Percentiles rank a stretch among this genome's conserved stretches.
These are phyloP conservation scores for Kuraishia piskuri DNA, from an alignment of 805 yeast genomes.

Conservation along the genomic window DNA sequence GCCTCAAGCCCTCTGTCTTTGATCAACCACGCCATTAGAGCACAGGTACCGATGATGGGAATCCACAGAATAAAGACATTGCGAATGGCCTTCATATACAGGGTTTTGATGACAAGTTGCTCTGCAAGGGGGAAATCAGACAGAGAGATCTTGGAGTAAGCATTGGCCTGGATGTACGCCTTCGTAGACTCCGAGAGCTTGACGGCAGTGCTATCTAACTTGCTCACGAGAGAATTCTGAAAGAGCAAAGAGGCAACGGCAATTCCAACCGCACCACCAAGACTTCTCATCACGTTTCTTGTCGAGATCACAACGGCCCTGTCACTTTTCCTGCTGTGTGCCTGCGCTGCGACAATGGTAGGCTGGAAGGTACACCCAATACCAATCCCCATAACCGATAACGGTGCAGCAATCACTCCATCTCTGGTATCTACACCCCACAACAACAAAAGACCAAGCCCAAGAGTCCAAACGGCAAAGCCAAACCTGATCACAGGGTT, in stretches of 20 bases:
- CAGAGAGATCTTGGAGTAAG: conserved; percentile 22
- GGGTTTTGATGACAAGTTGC: conserved; percentile 12
- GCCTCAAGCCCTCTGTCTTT: conserved; percentile 30
- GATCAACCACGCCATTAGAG: conserved; percentile 22
- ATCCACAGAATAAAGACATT: conserved; percentile 25
- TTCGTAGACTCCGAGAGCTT: conserved; percentile 7
- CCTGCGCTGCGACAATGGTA: conserved; percentile 46
- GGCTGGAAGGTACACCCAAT: conserved; percentile 47
- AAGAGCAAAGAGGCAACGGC: conserved; percentile 29
- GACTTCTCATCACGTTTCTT: conserved; percentile 45
- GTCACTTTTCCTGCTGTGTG: conserved; percentile 40
- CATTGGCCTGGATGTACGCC: conserved; percentile 16
- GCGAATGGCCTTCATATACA: conserved; percentile 22
- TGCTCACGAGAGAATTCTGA: conserved; percentile 16
- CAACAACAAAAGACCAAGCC: conserved; percentile 28
- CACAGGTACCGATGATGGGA: conserved; percentile 27
- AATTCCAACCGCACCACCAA: conserved; percentile 57
- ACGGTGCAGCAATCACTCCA: conserved; percentile 27
- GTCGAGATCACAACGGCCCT: conserved; percentile 52
- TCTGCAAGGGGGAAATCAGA: conserved; percentile 16
- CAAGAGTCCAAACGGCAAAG: conserved; percentile 30
- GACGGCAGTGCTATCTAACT: conserved; percentile 5
- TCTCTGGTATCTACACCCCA: conserved; percentile 21
- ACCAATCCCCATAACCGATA: conserved; percentile 31
- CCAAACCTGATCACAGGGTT: conserved; percentile 32